Evolutionary conservation across 805 yeast species (phyloP).

Genomic region (Suhomyces pyralidae): DNA sequence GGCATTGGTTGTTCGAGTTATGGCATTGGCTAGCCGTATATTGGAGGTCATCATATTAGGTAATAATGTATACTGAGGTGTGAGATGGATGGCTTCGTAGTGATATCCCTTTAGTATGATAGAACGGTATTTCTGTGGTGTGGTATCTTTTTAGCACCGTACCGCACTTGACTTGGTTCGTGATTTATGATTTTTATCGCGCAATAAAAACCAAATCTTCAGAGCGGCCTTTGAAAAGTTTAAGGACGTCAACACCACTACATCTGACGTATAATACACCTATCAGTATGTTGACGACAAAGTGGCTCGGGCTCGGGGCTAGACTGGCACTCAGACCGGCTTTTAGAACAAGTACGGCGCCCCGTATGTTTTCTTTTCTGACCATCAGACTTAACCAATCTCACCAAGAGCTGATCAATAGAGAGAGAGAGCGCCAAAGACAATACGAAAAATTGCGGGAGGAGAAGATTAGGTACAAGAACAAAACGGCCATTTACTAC

Average conservation of each 20-base stretch:
- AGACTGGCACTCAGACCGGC: neutral
- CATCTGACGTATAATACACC: neutral
- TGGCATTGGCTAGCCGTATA: neutral
- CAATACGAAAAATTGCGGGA: slow-evolving; percentile 21
- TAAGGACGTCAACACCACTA: neutral
- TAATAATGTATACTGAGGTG: too few relatives aligned
- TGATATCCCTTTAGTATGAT: neutral
- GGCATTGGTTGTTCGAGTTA: neutral
- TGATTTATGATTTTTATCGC: neutral
- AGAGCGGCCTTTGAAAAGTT: neutral
- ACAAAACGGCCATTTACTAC: slow-evolving; percentile 61
- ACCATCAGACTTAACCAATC: neutral
- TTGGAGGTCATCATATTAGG: neutral
- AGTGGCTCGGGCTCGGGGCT: neutral
- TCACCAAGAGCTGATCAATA: neutral
- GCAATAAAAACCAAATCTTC: neutral
- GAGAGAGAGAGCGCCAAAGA: slow-evolving; percentile 10
- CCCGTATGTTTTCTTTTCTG: neutral
- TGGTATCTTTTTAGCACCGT: neutral
- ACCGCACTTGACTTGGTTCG: neutral
- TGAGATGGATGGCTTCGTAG: too few relatives aligned
- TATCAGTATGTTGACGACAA: neutral
- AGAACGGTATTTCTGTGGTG: too few relatives aligned
- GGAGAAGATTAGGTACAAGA: slow-evolving; percentile 31
- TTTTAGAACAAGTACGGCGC: neutral